Conservation (phyloP, 371 early-diverging fungal species). For the Mucor saturninus region DNA sequence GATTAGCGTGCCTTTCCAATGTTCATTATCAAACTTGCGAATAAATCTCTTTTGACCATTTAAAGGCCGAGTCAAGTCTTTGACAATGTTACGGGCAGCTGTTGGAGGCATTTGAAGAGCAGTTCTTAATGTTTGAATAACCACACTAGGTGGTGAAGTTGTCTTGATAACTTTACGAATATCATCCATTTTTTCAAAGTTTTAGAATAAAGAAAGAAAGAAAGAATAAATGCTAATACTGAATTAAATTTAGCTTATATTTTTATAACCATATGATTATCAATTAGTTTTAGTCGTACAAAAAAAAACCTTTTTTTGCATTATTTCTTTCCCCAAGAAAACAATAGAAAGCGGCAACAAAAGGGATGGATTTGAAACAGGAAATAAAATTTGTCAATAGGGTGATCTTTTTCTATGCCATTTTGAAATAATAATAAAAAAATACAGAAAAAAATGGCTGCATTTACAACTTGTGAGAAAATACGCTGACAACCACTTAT, state of each 20-base stretch:
- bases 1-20: constrained; percentile 27
- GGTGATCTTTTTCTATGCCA: not conserved
- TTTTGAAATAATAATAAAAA: not conserved
- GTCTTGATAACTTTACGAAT: constrained; percentile 23
- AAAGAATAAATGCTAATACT: not conserved
- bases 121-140: constrained; percentile 15
- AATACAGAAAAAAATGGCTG: not conserved
- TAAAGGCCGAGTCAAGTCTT: constrained; percentile 26
- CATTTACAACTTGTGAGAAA: not conserved
- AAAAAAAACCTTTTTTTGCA: too few species aligned
- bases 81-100: constrained; percentile 16
- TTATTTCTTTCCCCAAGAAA: too few species aligned
- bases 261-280: not conserved
- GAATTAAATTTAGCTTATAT: not conserved
- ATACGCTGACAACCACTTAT: not conserved
- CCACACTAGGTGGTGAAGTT: constrained; percentile 20
- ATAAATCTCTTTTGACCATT: constrained; percentile 22
- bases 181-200: constrained; percentile 17
- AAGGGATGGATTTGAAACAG: not conserved
- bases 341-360: too few species aligned
- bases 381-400: not conserved
- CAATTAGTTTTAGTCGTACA: too few species aligned
- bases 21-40: constrained; percentile 24
- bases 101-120: constrained; percentile 19
- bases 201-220: constrained; percentile 1